These are phyloP conservation scores for Termitomyces sp. DNA, from an alignment of 768 basidiomycete species.

Conservation along the genomic window DNA sequence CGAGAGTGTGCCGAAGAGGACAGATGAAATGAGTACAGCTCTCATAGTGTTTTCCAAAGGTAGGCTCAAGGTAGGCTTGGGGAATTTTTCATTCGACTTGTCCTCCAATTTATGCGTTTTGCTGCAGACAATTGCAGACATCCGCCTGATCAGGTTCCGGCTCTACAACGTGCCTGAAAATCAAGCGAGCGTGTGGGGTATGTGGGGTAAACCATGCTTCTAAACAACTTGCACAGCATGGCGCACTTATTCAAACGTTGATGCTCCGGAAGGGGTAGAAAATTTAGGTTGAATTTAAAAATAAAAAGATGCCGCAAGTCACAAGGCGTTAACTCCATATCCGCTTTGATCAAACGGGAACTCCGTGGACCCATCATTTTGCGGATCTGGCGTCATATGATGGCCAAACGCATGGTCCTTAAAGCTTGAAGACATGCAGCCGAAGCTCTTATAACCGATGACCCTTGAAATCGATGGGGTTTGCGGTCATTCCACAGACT, in stretches of 20 bases:
- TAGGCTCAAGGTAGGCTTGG: neutral
- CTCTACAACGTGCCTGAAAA: neutral
- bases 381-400: neutral
- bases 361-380: neutral
- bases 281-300: neutral
- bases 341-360: neutral
- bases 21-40: neutral
- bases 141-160: neutral
- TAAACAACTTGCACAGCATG: neutral
- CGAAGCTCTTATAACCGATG: neutral
- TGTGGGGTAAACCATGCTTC: neutral
- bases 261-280: neutral
- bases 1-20: constrained; percentile 2
- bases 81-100: neutral
- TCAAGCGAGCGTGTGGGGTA: neutral
- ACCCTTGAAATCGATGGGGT: neutral
- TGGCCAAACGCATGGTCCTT: neutral
- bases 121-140: neutral
- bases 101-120: neutral
- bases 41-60: constrained; percentile 1
- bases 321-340: neutral
- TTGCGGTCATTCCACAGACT: too few relatives aligned
- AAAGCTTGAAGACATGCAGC: too few relatives aligned
- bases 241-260: neutral
- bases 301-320: neutral